A percentile compares a stretch with the other conserved stretches of the same genome.
Conservation (phyloP, 2,329 filamentous ascomycete species). For the Exutisphaerella laricina region DNA sequence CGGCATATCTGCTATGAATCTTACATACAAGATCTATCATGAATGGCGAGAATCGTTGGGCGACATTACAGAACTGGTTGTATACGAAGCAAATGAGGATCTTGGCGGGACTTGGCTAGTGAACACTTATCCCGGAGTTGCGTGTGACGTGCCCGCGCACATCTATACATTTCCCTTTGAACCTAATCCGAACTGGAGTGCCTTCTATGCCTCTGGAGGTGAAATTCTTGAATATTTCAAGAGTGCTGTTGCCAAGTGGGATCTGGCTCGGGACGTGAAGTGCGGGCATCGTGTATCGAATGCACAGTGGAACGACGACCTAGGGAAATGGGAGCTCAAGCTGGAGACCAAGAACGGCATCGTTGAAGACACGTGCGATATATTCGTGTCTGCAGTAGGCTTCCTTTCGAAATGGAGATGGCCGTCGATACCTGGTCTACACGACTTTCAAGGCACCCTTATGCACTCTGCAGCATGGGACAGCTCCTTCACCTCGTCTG, state of each 20-base stretch:
- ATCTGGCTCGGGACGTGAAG: conserved; percentile 37
- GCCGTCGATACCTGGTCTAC: conserved; percentile 39
- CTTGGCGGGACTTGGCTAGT: conserved; percentile 40
- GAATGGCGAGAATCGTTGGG: conserved; percentile 29
- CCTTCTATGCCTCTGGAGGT: conserved; percentile 37
- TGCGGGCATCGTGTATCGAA: conserved; percentile 35
- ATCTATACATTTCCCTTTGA: conserved; percentile 40
- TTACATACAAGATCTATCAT: conserved; percentile 40
- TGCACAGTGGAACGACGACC: conserved; percentile 35
- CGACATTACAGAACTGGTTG: conserved; percentile 34
- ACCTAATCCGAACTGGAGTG: conserved; percentile 41
- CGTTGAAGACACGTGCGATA: conserved; percentile 31
- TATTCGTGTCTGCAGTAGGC: conserved; percentile 32
- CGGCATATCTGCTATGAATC: conserved; percentile 34
- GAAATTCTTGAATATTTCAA: conserved; percentile 42
- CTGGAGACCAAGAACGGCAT: conserved; percentile 28
- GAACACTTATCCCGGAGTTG: conserved; percentile 40
- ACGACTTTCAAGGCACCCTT: conserved; percentile 39
- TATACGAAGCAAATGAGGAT: conserved; percentile 41
- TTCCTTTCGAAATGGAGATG: conserved; percentile 31
- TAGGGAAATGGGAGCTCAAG: conserved; percentile 35
- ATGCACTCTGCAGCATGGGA: conserved; percentile 42
- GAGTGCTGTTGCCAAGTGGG: conserved; percentile 35
- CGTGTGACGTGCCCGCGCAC: conserved; percentile 38
- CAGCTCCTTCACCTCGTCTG: conserved; percentile 32